These are phyloP conservation scores for Punica granatum DNA, from an alignment of 345 rosid species.

Conservation along the genomic window DNA sequence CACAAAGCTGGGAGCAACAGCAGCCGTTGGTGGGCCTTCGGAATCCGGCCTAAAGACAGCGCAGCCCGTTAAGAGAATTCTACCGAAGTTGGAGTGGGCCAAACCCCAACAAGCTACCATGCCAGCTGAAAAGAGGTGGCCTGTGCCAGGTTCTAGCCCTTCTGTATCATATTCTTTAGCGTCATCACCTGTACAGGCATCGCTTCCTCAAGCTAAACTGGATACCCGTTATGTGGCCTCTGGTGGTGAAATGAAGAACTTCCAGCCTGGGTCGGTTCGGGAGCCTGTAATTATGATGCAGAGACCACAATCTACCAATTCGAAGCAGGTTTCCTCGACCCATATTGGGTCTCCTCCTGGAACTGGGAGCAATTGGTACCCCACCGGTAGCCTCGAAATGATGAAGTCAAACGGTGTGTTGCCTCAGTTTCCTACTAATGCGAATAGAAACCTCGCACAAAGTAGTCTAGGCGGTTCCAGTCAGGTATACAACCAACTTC, in stretches of 20 bases:
- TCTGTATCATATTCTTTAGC: slow-evolving; percentile 45
- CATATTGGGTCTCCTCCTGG: slow-evolving; percentile 43
- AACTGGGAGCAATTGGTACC: slow-evolving; percentile 44
- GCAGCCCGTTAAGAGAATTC: slow-evolving; percentile 49
- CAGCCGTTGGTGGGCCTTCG: slow-evolving; percentile 19
- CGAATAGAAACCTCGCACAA: slow-evolving; percentile 32
- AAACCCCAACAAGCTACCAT: slow-evolving; percentile 48
- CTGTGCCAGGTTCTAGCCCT: slow-evolving; percentile 33
- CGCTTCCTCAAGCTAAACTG: slow-evolving; percentile 36
- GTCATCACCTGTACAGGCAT: slow-evolving; percentile 48
- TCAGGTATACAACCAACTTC: slow-evolving; percentile 52
- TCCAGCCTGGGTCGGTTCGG: slow-evolving; percentile 39
- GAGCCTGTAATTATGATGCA: slow-evolving; percentile 69
- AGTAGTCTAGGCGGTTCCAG: slow-evolving; percentile 29
- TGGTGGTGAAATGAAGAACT: slow-evolving; percentile 47
- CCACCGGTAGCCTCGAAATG: slow-evolving; percentile 37
- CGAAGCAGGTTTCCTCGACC: slow-evolving; percentile 38
- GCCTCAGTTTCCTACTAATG: slow-evolving; percentile 26
- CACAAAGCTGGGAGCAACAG: slow-evolving; percentile 29
- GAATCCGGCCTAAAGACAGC: slow-evolving; percentile 34
- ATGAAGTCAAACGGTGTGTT: slow-evolving; percentile 49
- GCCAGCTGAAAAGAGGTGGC: slow-evolving; percentile 51
- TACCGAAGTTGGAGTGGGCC: slow-evolving; percentile 53
- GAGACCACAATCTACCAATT: slow-evolving; percentile 50
- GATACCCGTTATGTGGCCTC: slow-evolving; percentile 40